phyloP scores from a whole-genome alignment of 2,329 filamentous ascomycete species.

The Apiospora koreana region DNA sequence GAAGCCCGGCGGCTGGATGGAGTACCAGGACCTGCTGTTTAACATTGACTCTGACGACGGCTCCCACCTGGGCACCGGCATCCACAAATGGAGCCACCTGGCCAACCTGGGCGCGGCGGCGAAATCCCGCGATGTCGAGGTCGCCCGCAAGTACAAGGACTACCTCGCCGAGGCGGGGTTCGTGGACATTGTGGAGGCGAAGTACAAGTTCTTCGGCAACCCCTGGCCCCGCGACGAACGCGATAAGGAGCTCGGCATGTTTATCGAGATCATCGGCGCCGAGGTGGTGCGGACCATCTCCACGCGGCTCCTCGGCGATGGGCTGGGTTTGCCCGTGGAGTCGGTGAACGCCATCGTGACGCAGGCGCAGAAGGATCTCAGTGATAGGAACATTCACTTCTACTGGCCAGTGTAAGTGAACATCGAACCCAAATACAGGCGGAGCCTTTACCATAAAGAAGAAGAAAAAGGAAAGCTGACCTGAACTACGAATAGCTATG shows the following conservation, averaged over 20 bases:
- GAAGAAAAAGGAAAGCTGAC: neutral
- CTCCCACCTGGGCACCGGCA: neutral
- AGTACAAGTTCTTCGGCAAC: constrained; percentile 9
- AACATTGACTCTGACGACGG: constrained; percentile 12
- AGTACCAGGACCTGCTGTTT: constrained; percentile 12
- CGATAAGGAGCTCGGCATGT: neutral
- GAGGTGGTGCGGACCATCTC: constrained; percentile 12
- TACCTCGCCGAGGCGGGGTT: constrained; percentile 12
- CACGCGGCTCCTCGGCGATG: constrained; percentile 11
- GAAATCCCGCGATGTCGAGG: constrained; percentile 10
- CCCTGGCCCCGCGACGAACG: neutral
- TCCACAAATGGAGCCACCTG: constrained; percentile 10
- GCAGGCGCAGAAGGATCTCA: constrained; percentile 10
- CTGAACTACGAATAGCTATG: neutral
- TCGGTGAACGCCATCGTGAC: constrained; percentile 8
- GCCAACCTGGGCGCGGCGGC: constrained; percentile 8
- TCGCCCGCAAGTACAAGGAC: constrained; percentile 14
- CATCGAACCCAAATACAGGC: too few relatives aligned
- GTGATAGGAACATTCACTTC: neutral
- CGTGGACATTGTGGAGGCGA: constrained; percentile 10
- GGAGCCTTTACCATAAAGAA: neutral
- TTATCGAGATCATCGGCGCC: neutral
- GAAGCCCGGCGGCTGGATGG: constrained; percentile 14
- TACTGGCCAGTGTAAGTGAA: constrained; percentile 11
- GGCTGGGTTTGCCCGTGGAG: neutral